Percentiles rank a stretch among this genome's conserved stretches.
These are phyloP conservation scores for Candida chauliodis DNA, from an alignment of 805 yeast genomes.

Conservation along the genomic window DNA sequence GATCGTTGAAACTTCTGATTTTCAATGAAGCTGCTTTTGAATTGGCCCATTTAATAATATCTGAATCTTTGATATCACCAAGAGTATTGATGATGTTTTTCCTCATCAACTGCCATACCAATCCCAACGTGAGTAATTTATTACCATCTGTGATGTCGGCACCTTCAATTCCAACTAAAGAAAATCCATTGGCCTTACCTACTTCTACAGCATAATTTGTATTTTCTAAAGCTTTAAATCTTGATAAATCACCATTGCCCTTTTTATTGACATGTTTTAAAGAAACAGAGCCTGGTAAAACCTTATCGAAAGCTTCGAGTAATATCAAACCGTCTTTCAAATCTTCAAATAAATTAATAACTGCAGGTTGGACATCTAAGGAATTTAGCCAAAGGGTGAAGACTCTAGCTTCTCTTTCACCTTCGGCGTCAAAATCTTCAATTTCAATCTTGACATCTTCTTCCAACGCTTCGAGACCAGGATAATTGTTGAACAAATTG, in stretches of 20 bases:
- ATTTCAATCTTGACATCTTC: conserved; percentile 89
- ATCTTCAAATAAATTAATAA: conserved; percentile 87
- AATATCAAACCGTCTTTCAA: conserved; percentile 87
- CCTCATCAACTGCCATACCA: conserved; percentile 99
- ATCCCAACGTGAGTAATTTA: conserved; percentile 80
- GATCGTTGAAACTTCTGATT: conserved; percentile 84
- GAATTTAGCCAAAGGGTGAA: conserved; percentile 97
- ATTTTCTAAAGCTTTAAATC: conserved; percentile 95
- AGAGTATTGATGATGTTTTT: conserved; percentile 87
- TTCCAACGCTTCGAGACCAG: conserved; percentile 93
- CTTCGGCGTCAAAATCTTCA: conserved; percentile 98
- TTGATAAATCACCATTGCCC: conserved; percentile 80
- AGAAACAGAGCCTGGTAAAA: conserved; percentile 88
- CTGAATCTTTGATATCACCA: conserved; percentile 70
- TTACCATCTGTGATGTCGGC: conserved; percentile 95
- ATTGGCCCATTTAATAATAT: conserved; percentile 93
- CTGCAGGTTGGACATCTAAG: conserved; percentile 92
- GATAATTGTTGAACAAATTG: conserved; percentile 91
- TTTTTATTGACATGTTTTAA: conserved; percentile 76
- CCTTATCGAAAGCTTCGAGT: conserved; percentile 92
- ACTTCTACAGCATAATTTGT: conserved; percentile 98
- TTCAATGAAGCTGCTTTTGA: conserved; percentile 82
- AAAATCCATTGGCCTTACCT: conserved; percentile 88
- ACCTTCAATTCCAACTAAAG: conserved; percentile 96
- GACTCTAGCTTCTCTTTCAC: conserved; percentile 98